Evolutionary conservation across 2,329 filamentous ascomycete species (phyloP).

Genomic region (Ceratocystis variospora): DNA sequence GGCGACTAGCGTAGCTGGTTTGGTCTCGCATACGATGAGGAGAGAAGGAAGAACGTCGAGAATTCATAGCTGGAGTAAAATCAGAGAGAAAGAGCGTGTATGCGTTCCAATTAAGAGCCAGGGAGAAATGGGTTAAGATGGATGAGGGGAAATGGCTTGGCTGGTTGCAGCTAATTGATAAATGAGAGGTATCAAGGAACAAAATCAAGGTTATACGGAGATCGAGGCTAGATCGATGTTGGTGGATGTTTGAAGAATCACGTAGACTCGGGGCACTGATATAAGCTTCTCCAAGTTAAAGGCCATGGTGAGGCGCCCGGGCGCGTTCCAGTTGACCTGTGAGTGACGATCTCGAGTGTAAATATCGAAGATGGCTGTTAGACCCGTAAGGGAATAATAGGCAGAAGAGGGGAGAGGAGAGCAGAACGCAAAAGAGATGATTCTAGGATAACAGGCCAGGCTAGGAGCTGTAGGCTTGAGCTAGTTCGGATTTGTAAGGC

Average conservation of each 20-base stretch:
- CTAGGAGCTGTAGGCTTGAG: not conserved
- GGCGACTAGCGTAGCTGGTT: constrained; percentile 14
- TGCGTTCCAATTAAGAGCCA: constrained; percentile 3
- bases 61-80: constrained; percentile 16
- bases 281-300: not conserved
- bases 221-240: not conserved
- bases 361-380: not conserved
- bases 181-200: not conserved
- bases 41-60: constrained; percentile 16
- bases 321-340: not conserved
- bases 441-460: not conserved
- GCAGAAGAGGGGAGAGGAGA: not conserved
- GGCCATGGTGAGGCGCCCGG: constrained; percentile 3
- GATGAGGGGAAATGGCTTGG: not conserved
- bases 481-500: constrained; percentile 1
- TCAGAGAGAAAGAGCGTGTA: not conserved
- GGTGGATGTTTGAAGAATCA: not conserved
- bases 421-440: not conserved
- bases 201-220: not conserved
- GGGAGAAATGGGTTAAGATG: constrained; percentile 5
- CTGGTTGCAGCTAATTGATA: not conserved
- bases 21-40: constrained; percentile 18
- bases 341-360: not conserved
- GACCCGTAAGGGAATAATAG: not conserved
- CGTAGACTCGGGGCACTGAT: constrained; percentile 3